These are phyloP conservation scores for Dioscorea cayenensis DNA, from an alignment of 116 monocot genomes.

Conservation along the genomic window DNA sequence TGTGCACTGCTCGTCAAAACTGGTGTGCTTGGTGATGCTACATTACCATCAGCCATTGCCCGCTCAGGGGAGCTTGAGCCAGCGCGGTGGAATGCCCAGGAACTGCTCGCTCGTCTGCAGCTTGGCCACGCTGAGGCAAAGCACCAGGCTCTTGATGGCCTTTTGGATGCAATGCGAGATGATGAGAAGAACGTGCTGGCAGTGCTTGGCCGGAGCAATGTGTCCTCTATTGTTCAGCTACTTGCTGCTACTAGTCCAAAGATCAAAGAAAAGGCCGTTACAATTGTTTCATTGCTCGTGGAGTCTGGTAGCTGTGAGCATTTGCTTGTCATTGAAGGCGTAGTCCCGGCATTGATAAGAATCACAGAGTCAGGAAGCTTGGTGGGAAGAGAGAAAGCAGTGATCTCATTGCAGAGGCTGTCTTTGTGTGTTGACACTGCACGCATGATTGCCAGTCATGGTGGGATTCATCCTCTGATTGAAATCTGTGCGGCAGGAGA, in stretches of 20 bases:
- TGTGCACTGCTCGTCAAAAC: conserved; percentile 58
- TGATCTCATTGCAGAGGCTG: conserved; percentile 48
- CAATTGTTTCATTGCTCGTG: conserved; percentile 38
- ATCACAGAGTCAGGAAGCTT: conserved; percentile 53
- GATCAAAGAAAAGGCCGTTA: conserved; percentile 62
- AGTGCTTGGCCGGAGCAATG: conserved; percentile 43
- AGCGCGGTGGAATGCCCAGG: conserved; percentile 4
- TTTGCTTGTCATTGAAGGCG: conserved; percentile 50
- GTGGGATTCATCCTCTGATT: conserved; percentile 55
- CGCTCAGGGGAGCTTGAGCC: neutral
- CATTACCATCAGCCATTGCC: neutral
- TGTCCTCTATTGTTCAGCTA: conserved; percentile 53
- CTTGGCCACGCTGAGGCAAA: conserved; percentile 65
- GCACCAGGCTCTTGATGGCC: conserved; percentile 49
- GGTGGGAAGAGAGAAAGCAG: conserved; percentile 50
- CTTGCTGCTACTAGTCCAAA: conserved; percentile 43
- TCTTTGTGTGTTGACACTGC: conserved; percentile 50
- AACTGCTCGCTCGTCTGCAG: conserved; percentile 61
- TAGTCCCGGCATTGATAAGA: conserved; percentile 45
- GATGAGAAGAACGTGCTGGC: conserved; percentile 45
- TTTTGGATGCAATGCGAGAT: conserved; percentile 42
- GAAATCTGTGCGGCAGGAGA: conserved; percentile 49
- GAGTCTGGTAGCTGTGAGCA: conserved; percentile 47
- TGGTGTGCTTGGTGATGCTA: conserved; percentile 43
- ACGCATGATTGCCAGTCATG: conserved; percentile 39